Evolutionary conservation across 306 rosid genomes (phyloP).

Genomic region (Mimosa pudica): DNA sequence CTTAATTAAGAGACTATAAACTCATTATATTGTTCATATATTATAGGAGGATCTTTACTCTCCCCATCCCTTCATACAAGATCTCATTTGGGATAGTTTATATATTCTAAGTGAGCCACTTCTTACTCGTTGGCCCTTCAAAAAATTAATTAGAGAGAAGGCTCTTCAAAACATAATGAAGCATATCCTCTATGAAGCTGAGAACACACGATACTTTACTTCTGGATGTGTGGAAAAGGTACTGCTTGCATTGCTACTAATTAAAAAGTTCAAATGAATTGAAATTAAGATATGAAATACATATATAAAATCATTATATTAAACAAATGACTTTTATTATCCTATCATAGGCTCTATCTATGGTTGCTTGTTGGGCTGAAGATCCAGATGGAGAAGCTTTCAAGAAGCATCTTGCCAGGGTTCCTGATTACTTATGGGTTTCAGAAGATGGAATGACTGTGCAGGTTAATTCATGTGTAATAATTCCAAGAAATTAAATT

Average conservation of each 20-base stretch:
- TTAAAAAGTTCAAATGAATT: not conserved
- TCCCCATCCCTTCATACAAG: slow-evolving; percentile 46
- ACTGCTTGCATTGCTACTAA: not conserved
- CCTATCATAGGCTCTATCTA: not conserved
- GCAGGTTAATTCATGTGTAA: not conserved
- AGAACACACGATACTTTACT: slow-evolving; percentile 48
- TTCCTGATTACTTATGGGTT: not conserved
- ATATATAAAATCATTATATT: not conserved
- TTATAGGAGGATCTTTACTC: slow-evolving; percentile 49
- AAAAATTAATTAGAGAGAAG: slow-evolving; percentile 22
- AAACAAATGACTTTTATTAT: not conserved
- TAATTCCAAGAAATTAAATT: not conserved
- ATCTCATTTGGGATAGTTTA: slow-evolving; percentile 47
- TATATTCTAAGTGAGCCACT: slow-evolving; percentile 38
- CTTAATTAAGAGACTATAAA: no score
- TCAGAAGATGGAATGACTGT: not conserved
- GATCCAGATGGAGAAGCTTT: not conserved
- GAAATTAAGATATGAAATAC: not conserved
- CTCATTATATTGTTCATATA: no score
- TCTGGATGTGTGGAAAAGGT: slow-evolving; percentile 51
- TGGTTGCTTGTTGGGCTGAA: not conserved
- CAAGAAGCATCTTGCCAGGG: not conserved
- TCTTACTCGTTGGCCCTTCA: slow-evolving; percentile 54
- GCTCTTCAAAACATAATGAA: slow-evolving; percentile 25
- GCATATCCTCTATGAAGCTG: slow-evolving; percentile 57